phyloP scores from a whole-genome alignment of 495 filamentous ascomycete genomes.

The Lophium mytilinum region DNA sequence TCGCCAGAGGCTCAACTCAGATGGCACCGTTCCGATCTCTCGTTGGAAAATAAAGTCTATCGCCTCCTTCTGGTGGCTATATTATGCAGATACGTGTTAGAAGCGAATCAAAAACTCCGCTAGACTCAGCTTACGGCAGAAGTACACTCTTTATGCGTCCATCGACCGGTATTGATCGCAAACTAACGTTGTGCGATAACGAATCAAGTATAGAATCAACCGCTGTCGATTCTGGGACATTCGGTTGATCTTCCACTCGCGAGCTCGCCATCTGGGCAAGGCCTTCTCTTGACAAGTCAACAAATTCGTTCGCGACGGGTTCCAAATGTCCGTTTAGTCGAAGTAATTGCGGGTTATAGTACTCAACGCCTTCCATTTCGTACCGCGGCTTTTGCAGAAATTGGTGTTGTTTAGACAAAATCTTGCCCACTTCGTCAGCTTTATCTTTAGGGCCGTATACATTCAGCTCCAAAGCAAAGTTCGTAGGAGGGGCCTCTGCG shows the following conservation, averaged over 20 bases:
- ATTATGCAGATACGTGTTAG: no score
- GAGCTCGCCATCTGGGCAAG: background rate
- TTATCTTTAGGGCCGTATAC: background rate
- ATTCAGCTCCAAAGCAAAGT: background rate
- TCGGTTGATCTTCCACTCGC: background rate
- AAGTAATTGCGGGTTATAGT: constrained; percentile 5
- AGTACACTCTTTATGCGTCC: background rate
- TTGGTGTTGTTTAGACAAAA: background rate
- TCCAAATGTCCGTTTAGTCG: background rate
- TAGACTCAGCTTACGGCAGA: background rate
- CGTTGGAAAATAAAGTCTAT: constrained; percentile 4
- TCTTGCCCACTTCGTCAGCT: background rate
- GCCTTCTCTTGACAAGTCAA: background rate
- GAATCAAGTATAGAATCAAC: background rate
- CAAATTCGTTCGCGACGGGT: background rate
- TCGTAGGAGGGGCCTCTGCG: no score
- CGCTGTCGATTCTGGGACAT: background rate
- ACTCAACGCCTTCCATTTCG: background rate
- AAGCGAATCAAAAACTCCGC: no score
- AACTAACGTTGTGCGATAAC: background rate
- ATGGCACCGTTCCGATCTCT: background rate
- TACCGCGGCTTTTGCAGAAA: constrained; percentile 4
- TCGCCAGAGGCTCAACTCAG: constrained; percentile 1
- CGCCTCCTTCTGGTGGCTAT: constrained; percentile 3
- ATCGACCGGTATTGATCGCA: background rate